Percentiles rank a stretch among this genome's conserved stretches.
Conservation (phyloP, 2,329 filamentous ascomycete genomes). For the Aspergillus thermomutatus region DNA sequence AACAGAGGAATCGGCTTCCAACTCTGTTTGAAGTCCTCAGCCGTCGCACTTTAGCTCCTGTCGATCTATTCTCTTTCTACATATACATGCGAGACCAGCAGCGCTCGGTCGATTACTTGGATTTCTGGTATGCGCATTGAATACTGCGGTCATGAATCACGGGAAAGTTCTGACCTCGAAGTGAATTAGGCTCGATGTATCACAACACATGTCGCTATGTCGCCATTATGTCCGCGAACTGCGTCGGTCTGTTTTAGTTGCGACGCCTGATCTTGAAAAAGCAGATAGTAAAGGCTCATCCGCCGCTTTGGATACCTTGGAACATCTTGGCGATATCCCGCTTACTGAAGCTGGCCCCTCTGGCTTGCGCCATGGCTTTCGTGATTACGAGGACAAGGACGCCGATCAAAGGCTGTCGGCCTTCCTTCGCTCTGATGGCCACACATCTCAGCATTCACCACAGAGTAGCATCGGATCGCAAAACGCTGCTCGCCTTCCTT, state of each 20-base stretch:
- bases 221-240: slow-evolving; percentile 96
- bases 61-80: slow-evolving; percentile 98
- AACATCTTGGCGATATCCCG: slow-evolving; percentile 62
- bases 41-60: slow-evolving; percentile 87
- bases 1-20: slow-evolving; percentile 76
- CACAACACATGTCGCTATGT: slow-evolving; percentile 95
- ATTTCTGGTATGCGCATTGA: slow-evolving; percentile 74
- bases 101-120: slow-evolving; percentile 93
- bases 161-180: slow-evolving; percentile 7
- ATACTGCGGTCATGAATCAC: not conserved
- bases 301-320: slow-evolving; percentile 68
- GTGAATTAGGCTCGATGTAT: slow-evolving; percentile 83
- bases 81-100: slow-evolving; percentile 99
- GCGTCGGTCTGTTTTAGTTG: slow-evolving; percentile 85
- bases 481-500: slow-evolving; percentile 36
- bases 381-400: slow-evolving; percentile 69
- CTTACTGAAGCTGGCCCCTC: slow-evolving; percentile 51
- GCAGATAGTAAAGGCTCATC: slow-evolving; percentile 80
- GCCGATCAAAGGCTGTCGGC: slow-evolving; percentile 89
- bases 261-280: slow-evolving; percentile 86
- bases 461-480: slow-evolving; percentile 52
- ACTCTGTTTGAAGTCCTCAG: slow-evolving; percentile 95
- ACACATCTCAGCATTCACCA: slow-evolving; percentile 49
- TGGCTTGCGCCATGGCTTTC: slow-evolving; percentile 50
- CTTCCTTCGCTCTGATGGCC: slow-evolving; percentile 67